These are phyloP conservation scores for Mycena epipterygia DNA, from an alignment of 768 basidiomycete species.

Conservation along the genomic window DNA sequence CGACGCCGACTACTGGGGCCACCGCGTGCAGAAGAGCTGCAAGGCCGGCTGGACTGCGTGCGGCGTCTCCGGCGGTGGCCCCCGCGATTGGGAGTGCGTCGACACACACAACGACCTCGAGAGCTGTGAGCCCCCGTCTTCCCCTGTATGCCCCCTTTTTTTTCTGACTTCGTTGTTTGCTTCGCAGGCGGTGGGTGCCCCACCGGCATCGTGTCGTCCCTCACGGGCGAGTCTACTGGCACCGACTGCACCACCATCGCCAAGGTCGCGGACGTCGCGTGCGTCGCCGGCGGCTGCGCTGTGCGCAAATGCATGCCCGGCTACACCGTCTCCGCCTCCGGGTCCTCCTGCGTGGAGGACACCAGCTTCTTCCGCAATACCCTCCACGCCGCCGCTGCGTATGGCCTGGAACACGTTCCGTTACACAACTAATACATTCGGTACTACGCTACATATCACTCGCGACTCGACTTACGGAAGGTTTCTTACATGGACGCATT, in stretches of 20 bases:
- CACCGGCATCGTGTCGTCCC: constrained; percentile 41
- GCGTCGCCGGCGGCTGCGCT: constrained; percentile 47
- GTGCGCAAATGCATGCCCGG: constrained; percentile 51
- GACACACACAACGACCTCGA: constrained; percentile 50
- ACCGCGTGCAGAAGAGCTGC: constrained; percentile 41
- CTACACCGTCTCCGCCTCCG: constrained; percentile 31
- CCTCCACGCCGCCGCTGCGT: not conserved
- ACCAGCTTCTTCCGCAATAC: constrained; percentile 3
- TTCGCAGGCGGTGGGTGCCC: constrained; percentile 53
- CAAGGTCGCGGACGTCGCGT: constrained; percentile 53
- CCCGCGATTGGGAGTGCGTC: constrained; percentile 54
- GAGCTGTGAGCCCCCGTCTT: constrained; percentile 52
- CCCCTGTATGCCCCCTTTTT: not conserved
- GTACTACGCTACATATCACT: too few species aligned
- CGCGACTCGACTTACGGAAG: too few species aligned
- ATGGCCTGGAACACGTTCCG: constrained; percentile 10
- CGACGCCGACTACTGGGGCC: constrained; percentile 26
- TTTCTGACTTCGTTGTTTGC: not conserved
- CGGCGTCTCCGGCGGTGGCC: constrained; percentile 46
- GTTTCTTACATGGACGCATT: too few species aligned
- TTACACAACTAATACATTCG: constrained; percentile 6
- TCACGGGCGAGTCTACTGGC: constrained; percentile 36
- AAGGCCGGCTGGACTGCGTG: constrained; percentile 47
- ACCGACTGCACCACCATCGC: constrained; percentile 54
- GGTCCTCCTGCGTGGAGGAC: constrained; percentile 22